Base-by-base conservation (phyloP, 371 early-diverging fungal species). In the Blastocladiella emersonii region DNA sequence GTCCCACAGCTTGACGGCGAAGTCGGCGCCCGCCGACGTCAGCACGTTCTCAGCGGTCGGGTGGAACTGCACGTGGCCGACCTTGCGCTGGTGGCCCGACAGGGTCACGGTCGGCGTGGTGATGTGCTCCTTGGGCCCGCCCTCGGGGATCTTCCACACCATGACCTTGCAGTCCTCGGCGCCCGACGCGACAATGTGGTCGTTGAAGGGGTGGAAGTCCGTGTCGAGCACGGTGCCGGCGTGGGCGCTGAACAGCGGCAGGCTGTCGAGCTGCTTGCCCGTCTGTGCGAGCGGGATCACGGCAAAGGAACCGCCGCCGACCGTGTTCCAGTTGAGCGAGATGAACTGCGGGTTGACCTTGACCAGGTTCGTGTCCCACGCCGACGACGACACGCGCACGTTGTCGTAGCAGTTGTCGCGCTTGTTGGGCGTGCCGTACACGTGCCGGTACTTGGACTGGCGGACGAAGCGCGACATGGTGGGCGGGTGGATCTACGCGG, bases 351-450 rank as follows among this genome's bases (percentile, higher is more conserved):
- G 89, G 82, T 97, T 98, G 67, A 86, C 91, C 64, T 89, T 84
- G 71, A 94, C 86, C 68, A 92, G 80, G 78, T 98, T 96, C 68
- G 91, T 93, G 72, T 98, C 98, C 95, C 95, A 95, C 23, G 97
- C 96, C 66, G 81, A 89, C 63, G 85, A 72, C 27, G 93, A 88
- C 57, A 95, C 84, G 67, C 90, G 89, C 63, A 96, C 74, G 76
- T 93, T 95, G 73, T 98, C 98, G 69, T 90, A 96, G 77, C 93
- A 87, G 63, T 79, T 74, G 59, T 97, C 95, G 67, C 92, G 81
- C 78, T 92, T 95, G 74, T 81, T 75, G 32, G 83, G 78, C 6
- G 90, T 92, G 62, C 98, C 98, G 70, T 83, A 98, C 61, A 95
- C 94, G 78, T 98, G 98, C 64, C 98, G 44, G 72, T 82, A 89